Evolutionary conservation across 768 basidiomycete species (phyloP), one percentile per base, ranked within the genome.

Genomic region (Boletus rufocinnamomeus): DNA sequence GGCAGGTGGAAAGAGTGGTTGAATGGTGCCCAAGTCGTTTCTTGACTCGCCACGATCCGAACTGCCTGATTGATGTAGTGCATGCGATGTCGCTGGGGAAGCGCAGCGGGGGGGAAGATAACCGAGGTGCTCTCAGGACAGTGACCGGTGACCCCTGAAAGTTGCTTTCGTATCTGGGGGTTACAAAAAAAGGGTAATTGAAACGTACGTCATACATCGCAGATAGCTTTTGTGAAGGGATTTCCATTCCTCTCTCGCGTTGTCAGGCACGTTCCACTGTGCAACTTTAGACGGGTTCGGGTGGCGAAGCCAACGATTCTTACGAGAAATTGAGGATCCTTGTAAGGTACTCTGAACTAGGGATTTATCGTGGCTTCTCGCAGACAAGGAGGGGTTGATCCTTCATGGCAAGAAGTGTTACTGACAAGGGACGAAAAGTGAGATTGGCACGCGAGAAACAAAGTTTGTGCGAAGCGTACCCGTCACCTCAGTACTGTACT

Each of bases 341-440:
- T 73, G 1, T 52, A 32, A 32, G 32, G 32, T 32, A 34, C 13
- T 13, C 32, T 4, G 32, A 34, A 4, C 34, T 35, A 14, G 34
- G 34, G 1, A 13, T 32, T 32, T 13, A 2, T 32, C 95, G 72
- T 93, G 92, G 85, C 94, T 96, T 78, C 95, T 96, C n/a, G 94
- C 38, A n/a, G 38, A 40, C 38, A n/a, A n/a, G 6, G 38, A 88
- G 2, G 94, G 94, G 30, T 63, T 97, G 94, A 64, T 93, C 91
- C 71, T 87, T 88, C 81, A 95, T 89, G 2, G 93, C 87, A 72
- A 96, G 94, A 37, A 96, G 79, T 80, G 95, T 91, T 49, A 98
- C 95, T 96, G 68, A 11, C 37, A 38, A 45, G 27, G 27, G 3
- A 10, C 2, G 46, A 17, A 16, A 45, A 25, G 10, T 47, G 46